Evolutionary conservation across 371 early-diverging fungal genomes (phyloP).

Genomic region (Rhizopus sp.): DNA sequence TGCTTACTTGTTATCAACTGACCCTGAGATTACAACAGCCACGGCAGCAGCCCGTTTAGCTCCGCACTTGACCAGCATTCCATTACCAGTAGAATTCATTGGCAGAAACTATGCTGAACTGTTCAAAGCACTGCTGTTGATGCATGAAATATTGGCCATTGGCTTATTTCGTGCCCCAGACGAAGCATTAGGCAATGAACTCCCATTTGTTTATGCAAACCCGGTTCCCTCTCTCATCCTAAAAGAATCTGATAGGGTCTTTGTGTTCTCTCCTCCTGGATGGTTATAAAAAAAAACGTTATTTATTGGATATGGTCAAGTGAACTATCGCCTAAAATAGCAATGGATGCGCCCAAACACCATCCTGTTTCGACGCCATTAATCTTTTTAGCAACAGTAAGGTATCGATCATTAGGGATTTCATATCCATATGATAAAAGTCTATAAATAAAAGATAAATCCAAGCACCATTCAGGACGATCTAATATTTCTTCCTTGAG

Average conservation of each 20-base stretch:
- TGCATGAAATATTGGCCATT: constrained; percentile 40
- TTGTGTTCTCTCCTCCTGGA: constrained; percentile 25
- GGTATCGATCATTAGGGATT: constrained; percentile 67
- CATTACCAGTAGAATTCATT: constrained; percentile 34
- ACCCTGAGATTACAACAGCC: constrained; percentile 16
- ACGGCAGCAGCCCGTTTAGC: constrained; percentile 25
- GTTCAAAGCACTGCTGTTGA: constrained; percentile 36
- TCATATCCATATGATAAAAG: constrained; percentile 86
- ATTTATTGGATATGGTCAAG: constrained; percentile 22
- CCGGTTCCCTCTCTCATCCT: constrained; percentile 41
- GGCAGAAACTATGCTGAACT: constrained; percentile 35
- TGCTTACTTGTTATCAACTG: constrained; percentile 11
- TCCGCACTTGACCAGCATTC: constrained; percentile 37
- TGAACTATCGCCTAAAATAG: constrained; percentile 62
- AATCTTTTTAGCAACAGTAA: constrained; percentile 92
- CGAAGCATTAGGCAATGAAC: constrained; percentile 37
- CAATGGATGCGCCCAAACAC: constrained; percentile 94
- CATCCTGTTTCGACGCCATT: constrained; percentile 94
- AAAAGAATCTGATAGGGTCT: constrained; percentile 26
- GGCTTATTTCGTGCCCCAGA: constrained; percentile 48
- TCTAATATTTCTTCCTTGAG: constrained; percentile 53
- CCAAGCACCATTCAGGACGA: constrained; percentile 85
- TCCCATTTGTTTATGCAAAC: constrained; percentile 54
- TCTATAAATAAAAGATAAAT: constrained; percentile 84
- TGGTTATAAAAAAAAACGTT: constrained; percentile 10